Evolutionary conservation across 2,329 filamentous ascomycete genomes (phyloP).

Genomic region (Teratosphaeria gauchensis): DNA sequence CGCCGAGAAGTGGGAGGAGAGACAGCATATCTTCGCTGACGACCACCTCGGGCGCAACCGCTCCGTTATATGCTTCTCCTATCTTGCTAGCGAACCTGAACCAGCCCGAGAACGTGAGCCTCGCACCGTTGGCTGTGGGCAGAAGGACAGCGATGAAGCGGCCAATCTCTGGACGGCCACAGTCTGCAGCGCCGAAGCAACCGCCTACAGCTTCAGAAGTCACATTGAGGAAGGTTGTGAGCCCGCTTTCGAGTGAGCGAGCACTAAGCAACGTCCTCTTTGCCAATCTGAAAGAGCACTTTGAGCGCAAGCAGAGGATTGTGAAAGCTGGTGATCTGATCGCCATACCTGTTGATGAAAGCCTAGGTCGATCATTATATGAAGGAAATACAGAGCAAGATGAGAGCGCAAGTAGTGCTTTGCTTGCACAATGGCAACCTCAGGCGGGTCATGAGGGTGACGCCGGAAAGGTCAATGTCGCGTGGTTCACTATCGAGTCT

Average conservation of each 20-base stretch:
- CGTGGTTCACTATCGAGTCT: slow-evolving; percentile 87
- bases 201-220: slow-evolving; percentile 65
- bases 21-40: slow-evolving; percentile 46
- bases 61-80: slow-evolving; percentile 66
- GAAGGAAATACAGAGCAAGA: slow-evolving; percentile 63
- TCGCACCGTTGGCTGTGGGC: slow-evolving; percentile 51
- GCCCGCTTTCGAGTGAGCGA: slow-evolving; percentile 77
- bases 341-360: slow-evolving; percentile 79
- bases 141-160: slow-evolving; percentile 33
- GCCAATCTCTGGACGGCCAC: slow-evolving; percentile 19
- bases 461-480: slow-evolving; percentile 42
- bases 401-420: slow-evolving; percentile 44
- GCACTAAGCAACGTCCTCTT: slow-evolving; percentile 78
- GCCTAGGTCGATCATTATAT: slow-evolving; percentile 71
- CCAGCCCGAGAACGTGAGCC: slow-evolving; percentile 64
- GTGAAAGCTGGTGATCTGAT: slow-evolving; percentile 82
- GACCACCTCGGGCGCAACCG: slow-evolving; percentile 30
- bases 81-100: slow-evolving; percentile 79
- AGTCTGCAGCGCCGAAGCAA: slow-evolving; percentile 33
- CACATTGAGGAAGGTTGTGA: slow-evolving; percentile 78
- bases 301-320: slow-evolving; percentile 71
- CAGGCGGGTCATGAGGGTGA: slow-evolving; percentile 23
- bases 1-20: slow-evolving; percentile 35
- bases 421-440: slow-evolving; percentile 15
- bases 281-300: slow-evolving; percentile 77